Percentiles rank a stretch among this genome's conserved stretches.
Evolutionary conservation across 1,284 basidiomycete species (phyloP).

Genomic region (Athelia psychrophila): DNA sequence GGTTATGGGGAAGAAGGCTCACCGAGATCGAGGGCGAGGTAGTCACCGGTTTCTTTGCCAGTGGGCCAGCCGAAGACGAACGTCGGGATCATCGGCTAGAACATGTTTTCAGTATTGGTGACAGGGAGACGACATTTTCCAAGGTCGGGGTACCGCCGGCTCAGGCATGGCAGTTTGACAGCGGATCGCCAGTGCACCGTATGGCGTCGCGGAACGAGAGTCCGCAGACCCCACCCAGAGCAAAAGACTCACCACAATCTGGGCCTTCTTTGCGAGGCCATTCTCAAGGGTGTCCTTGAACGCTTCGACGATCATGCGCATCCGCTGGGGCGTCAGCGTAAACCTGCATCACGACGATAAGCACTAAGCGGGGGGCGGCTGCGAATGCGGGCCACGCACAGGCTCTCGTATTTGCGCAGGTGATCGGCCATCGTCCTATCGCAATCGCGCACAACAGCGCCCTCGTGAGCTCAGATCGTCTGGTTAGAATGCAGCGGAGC

Average conservation of each 20-base stretch:
- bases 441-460: conserved; percentile 4
- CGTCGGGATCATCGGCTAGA: conserved; percentile 95
- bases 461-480: neutral
- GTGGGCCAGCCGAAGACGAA: conserved; percentile 97
- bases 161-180: no score
- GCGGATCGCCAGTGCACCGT: no score
- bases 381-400: conserved; percentile 45
- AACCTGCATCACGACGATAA: conserved; percentile 46
- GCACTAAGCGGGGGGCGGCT: neutral
- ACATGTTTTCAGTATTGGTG: no score
- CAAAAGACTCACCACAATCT: conserved; percentile 78
- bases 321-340: conserved; percentile 86
- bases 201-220: no score
- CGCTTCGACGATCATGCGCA: conserved; percentile 96
- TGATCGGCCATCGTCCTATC: conserved; percentile 85
- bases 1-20: conserved; percentile 20
- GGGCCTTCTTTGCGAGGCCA: conserved; percentile 80
- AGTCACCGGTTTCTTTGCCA: conserved; percentile 88
- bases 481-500: neutral
- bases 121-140: no score
- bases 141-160: no score
- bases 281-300: conserved; percentile 91
- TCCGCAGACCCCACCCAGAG: no score
- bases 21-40: conserved; percentile 93
- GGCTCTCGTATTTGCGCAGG: conserved; percentile 81